phyloP scores from a whole-genome alignment of 805 yeast species.

The Clavispora vitiphila region DNA sequence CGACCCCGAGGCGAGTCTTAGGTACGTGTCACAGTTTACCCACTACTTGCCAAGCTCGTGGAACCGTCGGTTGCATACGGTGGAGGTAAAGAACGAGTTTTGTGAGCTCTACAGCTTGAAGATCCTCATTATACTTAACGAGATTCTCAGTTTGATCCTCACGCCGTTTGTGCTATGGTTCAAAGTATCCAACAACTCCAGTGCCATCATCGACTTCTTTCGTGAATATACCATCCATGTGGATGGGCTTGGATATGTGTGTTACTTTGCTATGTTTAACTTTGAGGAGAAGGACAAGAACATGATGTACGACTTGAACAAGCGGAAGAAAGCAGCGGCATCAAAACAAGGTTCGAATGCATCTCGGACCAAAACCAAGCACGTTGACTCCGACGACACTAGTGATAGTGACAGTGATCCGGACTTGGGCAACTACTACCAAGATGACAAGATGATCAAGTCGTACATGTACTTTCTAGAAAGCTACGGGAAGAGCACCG shows the following conservation, averaged over 20 bases:
- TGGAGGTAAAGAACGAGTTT: constrained; percentile 77
- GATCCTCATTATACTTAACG: constrained; percentile 65
- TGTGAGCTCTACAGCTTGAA: constrained; percentile 72
- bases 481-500: constrained; percentile 50
- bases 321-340: constrained; percentile 13
- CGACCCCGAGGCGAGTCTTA: constrained; percentile 86
- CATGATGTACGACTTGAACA: constrained; percentile 33
- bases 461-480: constrained; percentile 85
- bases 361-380: constrained; percentile 10
- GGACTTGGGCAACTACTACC: constrained; percentile 37
- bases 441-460: constrained; percentile 86
- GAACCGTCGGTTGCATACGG: constrained; percentile 82
- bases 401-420: constrained; percentile 16
- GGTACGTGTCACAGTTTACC: constrained; percentile 77
- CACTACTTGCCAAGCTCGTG: constrained; percentile 86
- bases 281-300: constrained; percentile 55
- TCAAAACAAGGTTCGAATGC: constrained; percentile 7
- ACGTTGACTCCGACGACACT: constrained; percentile 12
- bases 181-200: constrained; percentile 67
- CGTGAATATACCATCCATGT: constrained; percentile 86
- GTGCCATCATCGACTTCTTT: constrained; percentile 81
- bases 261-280: constrained; percentile 90
- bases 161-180: constrained; percentile 91
- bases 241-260: constrained; percentile 92
- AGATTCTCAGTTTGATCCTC: constrained; percentile 72